Evolutionary conservation across 2,329 filamentous ascomycete species (phyloP), one percentile per base, ranked within the genome.

Genomic region (Aspergillaceae sp.): DNA sequence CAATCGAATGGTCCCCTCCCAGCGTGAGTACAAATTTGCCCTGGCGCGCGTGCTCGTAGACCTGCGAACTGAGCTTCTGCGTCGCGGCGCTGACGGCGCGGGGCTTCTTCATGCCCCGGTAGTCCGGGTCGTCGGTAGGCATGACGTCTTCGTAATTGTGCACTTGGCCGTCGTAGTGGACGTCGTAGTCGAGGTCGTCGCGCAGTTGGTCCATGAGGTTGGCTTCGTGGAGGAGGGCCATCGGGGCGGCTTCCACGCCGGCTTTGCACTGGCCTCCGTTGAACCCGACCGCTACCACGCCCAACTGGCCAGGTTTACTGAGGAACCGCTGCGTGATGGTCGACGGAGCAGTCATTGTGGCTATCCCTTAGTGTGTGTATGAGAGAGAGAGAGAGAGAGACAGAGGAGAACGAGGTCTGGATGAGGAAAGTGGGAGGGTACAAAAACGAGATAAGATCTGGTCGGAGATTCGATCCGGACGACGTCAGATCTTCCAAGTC

Each of bases 1-100:
- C 92, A 63, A 98, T 94, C 53, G 84, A 89, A 75, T 98, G 92
- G 72, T 98, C 92, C 45, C 92, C 92, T 47, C 92, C 92, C 7
- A 98, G 81, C 0, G 92, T 98, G 47, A 98, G 77, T 1, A 94
- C 89, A 66, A 95, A 82, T 50, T 90, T 83, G 32, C 92, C 92
- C 54, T 86, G 74, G 55, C 77, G 79, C 41, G 91, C 88, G 63
- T 97, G 88, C 53, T 80, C 74, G 74, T 97, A 96, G 43, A 94
- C 87, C 71, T 96, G 87, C 47, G 83, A 74, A 65, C 82, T 83
- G 53, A 98, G 83, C 58, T 80, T 77, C 61, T 83, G 70, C 2
- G 88, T 97, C 41, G 95, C 91, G 48, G 86, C 84, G 54, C 85
- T 91, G 53, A 94, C 91, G 51, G 86, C 81, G 55, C 79, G 81